These are phyloP conservation scores for Spencermartinsiella ligniputridi DNA, from an alignment of 1,139 yeast species.

Conservation along the genomic window DNA sequence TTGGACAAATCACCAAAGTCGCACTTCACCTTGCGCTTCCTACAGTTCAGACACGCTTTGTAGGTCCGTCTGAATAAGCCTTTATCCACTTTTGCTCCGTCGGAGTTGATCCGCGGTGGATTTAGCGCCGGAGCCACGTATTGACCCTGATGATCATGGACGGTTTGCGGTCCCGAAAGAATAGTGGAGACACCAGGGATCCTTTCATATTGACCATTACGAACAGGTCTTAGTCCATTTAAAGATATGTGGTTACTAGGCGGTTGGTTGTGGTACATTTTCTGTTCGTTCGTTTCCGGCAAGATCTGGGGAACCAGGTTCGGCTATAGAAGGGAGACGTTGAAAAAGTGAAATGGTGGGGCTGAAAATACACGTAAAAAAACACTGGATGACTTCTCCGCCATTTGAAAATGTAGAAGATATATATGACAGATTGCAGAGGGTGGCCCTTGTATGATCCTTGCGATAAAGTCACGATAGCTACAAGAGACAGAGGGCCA, in stretches of 20 bases:
- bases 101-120: neutral
- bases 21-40: constrained; percentile 78
- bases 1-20: constrained; percentile 71
- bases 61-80: constrained; percentile 55
- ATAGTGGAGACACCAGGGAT: neutral
- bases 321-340: constrained; percentile 1
- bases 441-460: too few species aligned
- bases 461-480: too few species aligned
- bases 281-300: neutral
- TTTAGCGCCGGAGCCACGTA: neutral
- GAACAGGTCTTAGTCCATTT: neutral
- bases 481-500: too few species aligned
- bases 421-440: too few species aligned
- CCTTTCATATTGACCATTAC: neutral
- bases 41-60: constrained; percentile 79
- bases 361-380: too few species aligned
- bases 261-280: neutral
- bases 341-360: too few species aligned
- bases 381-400: too few species aligned
- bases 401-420: too few species aligned
- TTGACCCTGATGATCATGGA: neutral
- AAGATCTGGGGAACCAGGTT: neutral
- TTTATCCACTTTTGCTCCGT: neutral
- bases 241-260: neutral
- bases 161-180: neutral